Conservation (phyloP, 2,329 filamentous ascomycete species). For the Geoglossum cookeanum region DNA sequence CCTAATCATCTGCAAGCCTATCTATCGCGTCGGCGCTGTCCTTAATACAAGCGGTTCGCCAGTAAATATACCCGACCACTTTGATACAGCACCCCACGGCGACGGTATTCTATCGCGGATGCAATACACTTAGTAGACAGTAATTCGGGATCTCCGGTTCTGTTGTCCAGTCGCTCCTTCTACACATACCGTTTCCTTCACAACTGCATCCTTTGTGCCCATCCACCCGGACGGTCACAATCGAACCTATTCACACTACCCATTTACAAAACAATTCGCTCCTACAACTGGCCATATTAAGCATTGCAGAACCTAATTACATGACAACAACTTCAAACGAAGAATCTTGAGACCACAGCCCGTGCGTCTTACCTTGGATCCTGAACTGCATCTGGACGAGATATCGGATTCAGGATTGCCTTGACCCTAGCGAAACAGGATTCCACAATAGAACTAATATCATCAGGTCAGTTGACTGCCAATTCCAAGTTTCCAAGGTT, state of each 20-base stretch:
- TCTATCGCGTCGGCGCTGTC: conserved; percentile 2
- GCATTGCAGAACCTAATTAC: neutral
- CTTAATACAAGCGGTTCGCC: neutral
- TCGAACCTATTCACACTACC: neutral
- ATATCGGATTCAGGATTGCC: neutral
- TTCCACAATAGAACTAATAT: neutral
- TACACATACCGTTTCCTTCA: neutral
- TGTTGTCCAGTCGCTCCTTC: conserved; percentile 4
- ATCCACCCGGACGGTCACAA: neutral
- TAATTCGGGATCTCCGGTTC: neutral
- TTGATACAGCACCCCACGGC: neutral
- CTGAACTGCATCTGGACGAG: neutral
- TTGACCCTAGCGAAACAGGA: neutral
- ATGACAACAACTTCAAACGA: neutral
- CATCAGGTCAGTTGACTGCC: neutral
- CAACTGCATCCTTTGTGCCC: neutral
- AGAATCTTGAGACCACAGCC: neutral
- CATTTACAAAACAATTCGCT: neutral
- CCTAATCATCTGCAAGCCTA: neutral
- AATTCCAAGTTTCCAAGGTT: too few relatives aligned
- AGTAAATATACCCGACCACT: neutral
- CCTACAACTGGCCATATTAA: neutral
- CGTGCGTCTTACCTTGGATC: neutral
- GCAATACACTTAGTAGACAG: conserved; percentile 4
- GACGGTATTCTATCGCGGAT: neutral